Percentiles rank a stretch among this genome's conserved stretches.
Evolutionary conservation across 441 rosid species (phyloP).

Genomic region (Euphorbia celastroides): DNA sequence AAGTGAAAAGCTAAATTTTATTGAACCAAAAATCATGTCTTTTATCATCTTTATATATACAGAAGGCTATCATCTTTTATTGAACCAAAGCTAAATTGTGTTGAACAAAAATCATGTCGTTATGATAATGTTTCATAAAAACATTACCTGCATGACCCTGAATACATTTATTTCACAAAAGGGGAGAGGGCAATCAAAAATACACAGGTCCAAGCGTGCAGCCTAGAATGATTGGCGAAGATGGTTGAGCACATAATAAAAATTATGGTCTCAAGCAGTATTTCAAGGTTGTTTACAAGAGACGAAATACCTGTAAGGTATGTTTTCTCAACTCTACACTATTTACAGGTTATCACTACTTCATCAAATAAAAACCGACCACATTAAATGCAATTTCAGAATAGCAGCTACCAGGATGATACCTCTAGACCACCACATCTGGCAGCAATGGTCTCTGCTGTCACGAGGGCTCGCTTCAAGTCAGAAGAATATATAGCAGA

Average conservation of each 20-base stretch:
- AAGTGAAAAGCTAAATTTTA: background rate
- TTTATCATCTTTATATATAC: no score
- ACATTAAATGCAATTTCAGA: background rate
- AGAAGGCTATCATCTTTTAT: no score
- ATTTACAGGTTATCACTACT: background rate
- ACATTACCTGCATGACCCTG: background rate
- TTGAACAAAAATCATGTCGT: background rate
- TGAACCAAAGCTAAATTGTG: background rate
- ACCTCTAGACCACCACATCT: constrained; percentile 60
- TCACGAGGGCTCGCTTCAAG: constrained; percentile 69
- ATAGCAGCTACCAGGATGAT: constrained; percentile 11
- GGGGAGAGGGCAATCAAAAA: background rate
- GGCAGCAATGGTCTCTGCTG: constrained; percentile 61
- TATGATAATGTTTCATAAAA: background rate
- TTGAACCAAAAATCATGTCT: background rate
- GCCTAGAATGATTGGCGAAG: background rate
- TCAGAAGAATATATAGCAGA: constrained; percentile 69
- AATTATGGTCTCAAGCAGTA: background rate
- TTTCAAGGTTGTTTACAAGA: background rate
- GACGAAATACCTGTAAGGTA: background rate
- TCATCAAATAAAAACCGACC: background rate
- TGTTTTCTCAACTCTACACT: background rate
- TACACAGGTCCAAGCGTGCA: background rate
- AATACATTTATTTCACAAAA: background rate
- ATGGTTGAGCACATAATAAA: background rate